A percentile compares a stretch with the other conserved stretches of the same genome.
phyloP scores from a whole-genome alignment of 768 basidiomycete genomes.

The Gloeophyllum trabeum region DNA sequence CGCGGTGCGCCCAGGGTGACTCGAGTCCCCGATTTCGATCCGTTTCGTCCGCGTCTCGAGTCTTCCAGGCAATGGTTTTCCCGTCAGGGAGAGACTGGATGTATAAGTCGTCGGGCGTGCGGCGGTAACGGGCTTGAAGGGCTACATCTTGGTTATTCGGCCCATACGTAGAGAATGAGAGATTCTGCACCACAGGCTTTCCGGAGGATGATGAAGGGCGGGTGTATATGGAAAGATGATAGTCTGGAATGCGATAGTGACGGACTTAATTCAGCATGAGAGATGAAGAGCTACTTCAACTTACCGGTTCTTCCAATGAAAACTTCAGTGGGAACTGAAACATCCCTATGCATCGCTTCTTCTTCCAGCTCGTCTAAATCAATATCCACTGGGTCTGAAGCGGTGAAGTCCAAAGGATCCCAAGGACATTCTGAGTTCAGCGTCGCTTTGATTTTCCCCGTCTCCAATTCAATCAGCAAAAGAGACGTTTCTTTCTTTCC shows the following conservation, averaged over 20 bases:
- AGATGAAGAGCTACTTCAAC: slow-evolving; percentile 14
- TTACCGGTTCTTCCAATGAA: slow-evolving; percentile 59
- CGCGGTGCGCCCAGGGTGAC: slow-evolving; percentile 47
- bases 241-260: slow-evolving; percentile 70
- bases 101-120: slow-evolving; percentile 70
- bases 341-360: slow-evolving; percentile 22
- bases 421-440: slow-evolving; percentile 72
- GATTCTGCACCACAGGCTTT: slow-evolving; percentile 53
- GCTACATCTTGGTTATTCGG: slow-evolving; percentile 81
- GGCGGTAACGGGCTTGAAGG: slow-evolving; percentile 62
- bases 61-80: slow-evolving; percentile 65
- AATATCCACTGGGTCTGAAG: slow-evolving; percentile 28
- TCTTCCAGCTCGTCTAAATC: slow-evolving; percentile 49
- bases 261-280: too few relatives aligned
- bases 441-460: slow-evolving; percentile 68
- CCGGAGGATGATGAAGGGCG: slow-evolving; percentile 28
- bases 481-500: slow-evolving; percentile 86
- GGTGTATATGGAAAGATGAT: slow-evolving; percentile 77
- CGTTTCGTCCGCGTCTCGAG: slow-evolving; percentile 18
- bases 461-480: slow-evolving; percentile 63
- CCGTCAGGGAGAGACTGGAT: slow-evolving; percentile 76
- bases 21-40: slow-evolving; percentile 22
- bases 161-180: slow-evolving; percentile 87
- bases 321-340: slow-evolving; percentile 26
- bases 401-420: slow-evolving; percentile 55